Percentiles rank a stretch among this genome's conserved stretches.
Evolutionary conservation across 1,284 basidiomycete species (phyloP).

Genomic region (Cutaneotrichosporon spelunceum): DNA sequence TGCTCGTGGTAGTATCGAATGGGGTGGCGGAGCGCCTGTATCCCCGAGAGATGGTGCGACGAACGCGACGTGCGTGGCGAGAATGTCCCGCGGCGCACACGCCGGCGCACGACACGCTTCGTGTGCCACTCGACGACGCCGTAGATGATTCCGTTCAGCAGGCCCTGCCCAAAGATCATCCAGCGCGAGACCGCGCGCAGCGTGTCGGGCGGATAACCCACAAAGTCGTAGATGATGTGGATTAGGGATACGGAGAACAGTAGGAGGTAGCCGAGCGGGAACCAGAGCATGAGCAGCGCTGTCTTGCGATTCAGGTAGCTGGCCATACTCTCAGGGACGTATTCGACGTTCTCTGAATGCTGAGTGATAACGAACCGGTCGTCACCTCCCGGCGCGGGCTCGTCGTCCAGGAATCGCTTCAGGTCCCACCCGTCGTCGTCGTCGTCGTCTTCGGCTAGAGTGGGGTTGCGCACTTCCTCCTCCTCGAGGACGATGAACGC

Average conservation of each 20-base stretch:
- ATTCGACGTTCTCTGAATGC: constrained; percentile 36
- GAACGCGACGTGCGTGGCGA: constrained; percentile 18
- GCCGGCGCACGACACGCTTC: constrained; percentile 41
- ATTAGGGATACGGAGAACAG: constrained; percentile 51
- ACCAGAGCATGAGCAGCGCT: constrained; percentile 50
- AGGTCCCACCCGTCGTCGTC: constrained; percentile 42
- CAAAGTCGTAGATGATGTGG: constrained; percentile 51
- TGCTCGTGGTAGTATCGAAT: neutral
- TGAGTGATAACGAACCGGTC: constrained; percentile 29
- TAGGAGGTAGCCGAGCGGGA: constrained; percentile 49
- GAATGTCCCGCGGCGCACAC: constrained; percentile 39
- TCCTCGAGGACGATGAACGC: constrained; percentile 1
- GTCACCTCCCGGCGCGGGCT: constrained; percentile 21
- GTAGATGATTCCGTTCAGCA: constrained; percentile 51
- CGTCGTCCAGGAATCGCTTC: constrained; percentile 36
- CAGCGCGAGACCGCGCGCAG: constrained; percentile 50
- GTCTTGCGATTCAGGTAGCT: constrained; percentile 53
- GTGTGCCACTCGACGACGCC: constrained; percentile 52
- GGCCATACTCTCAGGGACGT: constrained; percentile 49
- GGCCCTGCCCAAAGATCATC: constrained; percentile 51
- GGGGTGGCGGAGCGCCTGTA: constrained; percentile 1
- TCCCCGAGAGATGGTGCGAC: neutral
- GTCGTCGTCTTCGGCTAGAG: constrained; percentile 32
- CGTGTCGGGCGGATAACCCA: constrained; percentile 32
- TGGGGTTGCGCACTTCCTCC: constrained; percentile 15